phyloP scores from a whole-genome alignment of 805 yeast species.

The Metschnikowia proteae region DNA sequence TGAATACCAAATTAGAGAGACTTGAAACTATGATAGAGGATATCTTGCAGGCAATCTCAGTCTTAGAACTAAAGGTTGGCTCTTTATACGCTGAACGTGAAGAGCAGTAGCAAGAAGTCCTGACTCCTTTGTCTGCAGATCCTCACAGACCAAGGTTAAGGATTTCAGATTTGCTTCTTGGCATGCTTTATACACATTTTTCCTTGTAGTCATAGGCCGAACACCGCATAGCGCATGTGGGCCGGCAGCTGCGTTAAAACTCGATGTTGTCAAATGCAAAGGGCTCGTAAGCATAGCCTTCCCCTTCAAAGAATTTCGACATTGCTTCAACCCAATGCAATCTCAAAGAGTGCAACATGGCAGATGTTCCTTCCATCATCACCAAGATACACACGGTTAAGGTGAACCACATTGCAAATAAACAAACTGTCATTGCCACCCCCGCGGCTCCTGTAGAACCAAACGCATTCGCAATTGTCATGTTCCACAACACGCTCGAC shows the following conservation, averaged over 20 bases:
- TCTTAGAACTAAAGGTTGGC: background rate
- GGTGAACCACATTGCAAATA: conserved; percentile 74
- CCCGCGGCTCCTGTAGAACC: conserved; percentile 53
- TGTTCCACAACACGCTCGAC: conserved; percentile 69
- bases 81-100: background rate
- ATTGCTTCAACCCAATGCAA: conserved; percentile 81
- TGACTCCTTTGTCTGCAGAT: background rate
- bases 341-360: conserved; percentile 74
- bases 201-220: background rate
- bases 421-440: conserved; percentile 51
- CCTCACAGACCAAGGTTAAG: background rate
- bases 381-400: conserved; percentile 67
- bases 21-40: conserved; percentile 3
- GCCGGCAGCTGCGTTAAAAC: background rate
- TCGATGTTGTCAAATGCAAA: conserved; percentile 42
- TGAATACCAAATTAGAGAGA: background rate
- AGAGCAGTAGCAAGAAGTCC: background rate
- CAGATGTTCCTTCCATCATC: conserved; percentile 81
- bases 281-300: conserved; percentile 66
- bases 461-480: conserved; percentile 67
- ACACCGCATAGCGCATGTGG: background rate
- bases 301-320: conserved; percentile 78
- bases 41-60: background rate
- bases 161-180: background rate
- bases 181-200: background rate